Conservation (phyloP, 2,329 filamentous ascomycete species). For the Fusarium solani-melongenae region DNA sequence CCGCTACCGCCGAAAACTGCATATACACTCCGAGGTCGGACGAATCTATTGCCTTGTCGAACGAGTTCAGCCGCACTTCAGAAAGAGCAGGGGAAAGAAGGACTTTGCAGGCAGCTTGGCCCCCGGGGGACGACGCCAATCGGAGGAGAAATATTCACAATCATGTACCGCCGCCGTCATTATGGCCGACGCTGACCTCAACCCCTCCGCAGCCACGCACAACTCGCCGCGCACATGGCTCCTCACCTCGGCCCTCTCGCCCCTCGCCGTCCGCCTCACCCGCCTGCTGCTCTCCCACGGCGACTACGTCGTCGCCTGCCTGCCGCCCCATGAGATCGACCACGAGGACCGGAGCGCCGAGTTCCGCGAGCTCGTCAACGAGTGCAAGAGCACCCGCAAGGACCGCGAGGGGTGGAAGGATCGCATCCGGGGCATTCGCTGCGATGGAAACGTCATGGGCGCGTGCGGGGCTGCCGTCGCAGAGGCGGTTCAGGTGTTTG, state of each 20-base stretch:
- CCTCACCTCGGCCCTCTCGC: conserved; percentile 86
- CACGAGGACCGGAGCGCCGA: conserved; percentile 80
- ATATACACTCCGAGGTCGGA: background rate
- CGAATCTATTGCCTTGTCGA: background rate
- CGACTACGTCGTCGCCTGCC: conserved; percentile 87
- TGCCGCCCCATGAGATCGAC: conserved; percentile 82
- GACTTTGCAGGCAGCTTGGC: background rate
- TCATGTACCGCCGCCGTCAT: conserved; percentile 37
- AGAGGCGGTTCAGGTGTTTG: conserved; percentile 86
- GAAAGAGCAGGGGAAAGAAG: conserved; percentile 19
- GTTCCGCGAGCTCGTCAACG: conserved; percentile 82
- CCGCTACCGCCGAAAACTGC: conserved; percentile 1
- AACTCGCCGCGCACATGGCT: conserved; percentile 91
- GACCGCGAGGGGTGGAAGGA: conserved; percentile 84
- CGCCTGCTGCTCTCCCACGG: conserved; percentile 88
- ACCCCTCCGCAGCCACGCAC: conserved; percentile 65
- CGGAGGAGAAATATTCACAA: conserved; percentile 20
- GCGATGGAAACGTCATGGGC: conserved; percentile 70
- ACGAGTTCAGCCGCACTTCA: background rate
- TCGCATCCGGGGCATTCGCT: conserved; percentile 74
- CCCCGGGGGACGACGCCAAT: conserved; percentile 8
- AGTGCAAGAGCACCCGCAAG: conserved; percentile 71
- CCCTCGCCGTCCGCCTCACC: conserved; percentile 84
- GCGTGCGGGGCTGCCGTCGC: conserved; percentile 89
- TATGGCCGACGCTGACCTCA: conserved; percentile 50